These are phyloP conservation scores for Colletotrichum sojae DNA, from an alignment of 2,329 filamentous ascomycete species.

Conservation along the genomic window DNA sequence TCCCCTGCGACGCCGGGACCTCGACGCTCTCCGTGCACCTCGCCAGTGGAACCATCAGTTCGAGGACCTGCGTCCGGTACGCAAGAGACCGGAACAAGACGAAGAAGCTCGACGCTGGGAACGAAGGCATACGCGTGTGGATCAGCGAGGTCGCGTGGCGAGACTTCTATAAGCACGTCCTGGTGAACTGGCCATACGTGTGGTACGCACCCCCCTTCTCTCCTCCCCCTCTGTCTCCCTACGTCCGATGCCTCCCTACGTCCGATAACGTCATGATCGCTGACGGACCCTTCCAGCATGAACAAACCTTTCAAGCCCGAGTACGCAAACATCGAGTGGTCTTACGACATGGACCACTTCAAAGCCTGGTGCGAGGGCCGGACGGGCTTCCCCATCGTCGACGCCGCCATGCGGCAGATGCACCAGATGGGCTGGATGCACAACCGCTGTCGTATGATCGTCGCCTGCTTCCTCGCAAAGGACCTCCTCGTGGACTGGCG, in stretches of 20 bases:
- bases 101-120: conserved; percentile 76
- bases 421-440: conserved; percentile 82
- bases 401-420: conserved; percentile 88
- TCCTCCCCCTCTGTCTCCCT: neutral
- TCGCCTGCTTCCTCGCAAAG: conserved; percentile 84
- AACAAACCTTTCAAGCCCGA: conserved; percentile 82
- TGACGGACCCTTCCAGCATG: conserved; percentile 55
- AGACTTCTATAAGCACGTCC: conserved; percentile 89
- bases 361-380: conserved; percentile 79
- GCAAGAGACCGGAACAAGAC: conserved; percentile 75
- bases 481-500: conserved; percentile 88
- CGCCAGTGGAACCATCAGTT: conserved; percentile 76
- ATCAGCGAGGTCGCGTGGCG: conserved; percentile 89
- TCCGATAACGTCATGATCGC: neutral
- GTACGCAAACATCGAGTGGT: conserved; percentile 87
- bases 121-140: conserved; percentile 78
- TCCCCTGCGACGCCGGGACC: conserved; percentile 73
- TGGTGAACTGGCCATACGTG: conserved; percentile 88
- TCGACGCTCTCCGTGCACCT: conserved; percentile 81
- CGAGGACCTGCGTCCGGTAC: conserved; percentile 75
- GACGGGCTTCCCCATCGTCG: conserved; percentile 87
- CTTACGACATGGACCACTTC: conserved; percentile 79
- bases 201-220: conserved; percentile 63
- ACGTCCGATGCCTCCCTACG: neutral
- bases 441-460: conserved; percentile 88